Evolutionary conservation across 768 basidiomycete species (phyloP), one percentile per base, ranked within the genome.

Genomic region (Boletellus sp.): DNA sequence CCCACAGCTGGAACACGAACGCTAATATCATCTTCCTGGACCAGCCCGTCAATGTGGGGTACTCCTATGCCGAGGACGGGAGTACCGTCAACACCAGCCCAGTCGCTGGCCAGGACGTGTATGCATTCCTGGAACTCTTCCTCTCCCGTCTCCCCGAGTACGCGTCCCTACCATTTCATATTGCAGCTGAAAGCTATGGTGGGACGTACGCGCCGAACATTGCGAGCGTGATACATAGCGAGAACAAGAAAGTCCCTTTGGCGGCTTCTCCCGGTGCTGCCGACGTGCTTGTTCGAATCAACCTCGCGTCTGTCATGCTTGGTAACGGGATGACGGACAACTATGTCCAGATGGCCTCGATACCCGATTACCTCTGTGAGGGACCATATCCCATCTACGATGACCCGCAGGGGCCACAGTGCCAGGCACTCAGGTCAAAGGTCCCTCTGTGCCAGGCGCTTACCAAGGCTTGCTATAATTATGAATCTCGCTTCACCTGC

Each of bases 261-360:
- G 64, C 67, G 6, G 72, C 78, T 34, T 68, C 70, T 2, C 70
- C 77, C 39, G 67, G 64, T 8, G 75, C 79, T 0, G 67, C 70
- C n/a, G 41, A 42, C 15, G 28, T 38, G 28, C 66, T 91, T 36
- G 74, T 80, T 58, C 75, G 77, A 55, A 83, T 96, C 69, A 92
- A 94, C 71, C 78, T 95, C 28, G 82, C 78, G 26, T 91, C 87
- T 0, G 70, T 98, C 42, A 76, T 97, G 54, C 79, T 97, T 45
- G 95, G 86, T 4, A 96, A 94, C 63, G 94, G 90, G 10, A 72
- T 88, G 43, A 93, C 91, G 1, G 86, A 94, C 58, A 89, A 90
- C 8, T 83, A 80, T 60, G 71, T 81, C 36, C 95, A 98, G 63
- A 84, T 90, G 72, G 84, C 78, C 4, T 76, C 82, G 32, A 72